Conservation (phyloP, 192 early-diverging fungal genomes). For the Coemansia asiatica region DNA sequence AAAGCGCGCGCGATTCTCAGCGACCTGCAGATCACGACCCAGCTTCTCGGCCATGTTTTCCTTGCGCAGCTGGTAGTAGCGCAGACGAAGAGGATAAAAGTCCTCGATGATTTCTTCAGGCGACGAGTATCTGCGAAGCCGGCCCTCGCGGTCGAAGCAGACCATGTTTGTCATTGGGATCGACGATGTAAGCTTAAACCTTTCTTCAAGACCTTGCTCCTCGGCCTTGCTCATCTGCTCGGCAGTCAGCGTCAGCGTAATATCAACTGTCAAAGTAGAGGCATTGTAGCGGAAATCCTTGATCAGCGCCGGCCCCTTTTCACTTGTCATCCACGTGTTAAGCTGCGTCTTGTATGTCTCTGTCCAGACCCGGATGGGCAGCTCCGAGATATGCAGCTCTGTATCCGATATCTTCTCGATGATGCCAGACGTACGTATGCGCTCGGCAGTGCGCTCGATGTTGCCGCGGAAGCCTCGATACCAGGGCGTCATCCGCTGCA, state of each 20-base stretch:
- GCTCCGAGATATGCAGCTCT: constrained; percentile 83
- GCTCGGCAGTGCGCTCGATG: constrained; percentile 62
- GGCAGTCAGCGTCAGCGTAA: constrained; percentile 50
- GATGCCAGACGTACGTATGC: constrained; percentile 68
- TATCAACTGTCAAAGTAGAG: constrained; percentile 50
- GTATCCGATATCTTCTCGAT: constrained; percentile 71
- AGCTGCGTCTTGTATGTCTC: constrained; percentile 83
- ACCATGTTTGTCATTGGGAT: constrained; percentile 90
- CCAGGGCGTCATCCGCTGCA: constrained; percentile 83
- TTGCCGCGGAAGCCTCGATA: constrained; percentile 88
- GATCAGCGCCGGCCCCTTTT: constrained; percentile 69
- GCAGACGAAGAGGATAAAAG: constrained; percentile 81
- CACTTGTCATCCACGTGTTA: constrained; percentile 69
- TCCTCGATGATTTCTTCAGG: constrained; percentile 82
- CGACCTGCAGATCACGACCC: constrained; percentile 62
- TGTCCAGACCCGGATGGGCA: constrained; percentile 88
- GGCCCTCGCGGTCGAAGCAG: constrained; percentile 86
- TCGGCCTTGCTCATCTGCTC: constrained; percentile 73
- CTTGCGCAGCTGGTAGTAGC: constrained; percentile 89
- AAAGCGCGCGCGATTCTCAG: constrained; percentile 87
- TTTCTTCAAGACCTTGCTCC: constrained; percentile 76
- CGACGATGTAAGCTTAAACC: constrained; percentile 72
- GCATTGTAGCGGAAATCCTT: constrained; percentile 61
- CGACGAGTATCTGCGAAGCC: constrained; percentile 75
- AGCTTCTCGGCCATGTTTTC: constrained; percentile 65